Evolutionary conservation across 2,329 filamentous ascomycete genomes (phyloP), one percentile per base, ranked within the genome.

Genomic region (Fusarium multiceps): DNA sequence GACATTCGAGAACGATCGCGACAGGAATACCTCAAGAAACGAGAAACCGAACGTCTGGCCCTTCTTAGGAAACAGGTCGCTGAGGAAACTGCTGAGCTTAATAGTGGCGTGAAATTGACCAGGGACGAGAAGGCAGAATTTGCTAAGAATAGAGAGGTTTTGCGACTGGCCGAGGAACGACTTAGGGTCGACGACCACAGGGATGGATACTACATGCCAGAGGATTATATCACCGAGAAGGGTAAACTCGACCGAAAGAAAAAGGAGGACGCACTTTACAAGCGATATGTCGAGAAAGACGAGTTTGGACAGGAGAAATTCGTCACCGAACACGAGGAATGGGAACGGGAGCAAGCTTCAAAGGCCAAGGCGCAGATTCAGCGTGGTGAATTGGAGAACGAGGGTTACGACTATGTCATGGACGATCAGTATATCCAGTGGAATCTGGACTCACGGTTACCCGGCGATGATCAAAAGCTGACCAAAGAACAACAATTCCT

Each of bases 191-290:
- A 98, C 77, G 95, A 98, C 72, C 90, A 97, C 78, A 88, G 91
- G 21, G 94, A 98, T 82, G 95, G 95, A 4, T 99, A 98, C 80
- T 87, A 91, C 71, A 90, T 99, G 83, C 96, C 95, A 0, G 94
- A 98, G 69, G 94, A 98, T 78, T 97, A 97, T 77, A 95, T 97
- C 67, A 97, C 93, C 0, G 94, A 97, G 78, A 94, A 95, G 80
- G 94, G 93, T 23, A 96, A 97, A 76, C 90, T 97, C 67, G 92
- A 97, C 77, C 87, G 87, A 72, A 94, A 92, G 78, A 92, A 92
- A 78, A 98, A 98, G 78, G 89, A 96, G 68, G 93, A 97, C 25
- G 93, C 93, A 0, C 85, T 99, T 13, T 97, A 97, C 81, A 94
- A 93, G 78, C 89, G 94, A 53, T 95, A 97, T 73, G 90, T 97